phyloP scores from a whole-genome alignment of 139 green algal genomes.

The Pseudopediastrum boryanum region DNA sequence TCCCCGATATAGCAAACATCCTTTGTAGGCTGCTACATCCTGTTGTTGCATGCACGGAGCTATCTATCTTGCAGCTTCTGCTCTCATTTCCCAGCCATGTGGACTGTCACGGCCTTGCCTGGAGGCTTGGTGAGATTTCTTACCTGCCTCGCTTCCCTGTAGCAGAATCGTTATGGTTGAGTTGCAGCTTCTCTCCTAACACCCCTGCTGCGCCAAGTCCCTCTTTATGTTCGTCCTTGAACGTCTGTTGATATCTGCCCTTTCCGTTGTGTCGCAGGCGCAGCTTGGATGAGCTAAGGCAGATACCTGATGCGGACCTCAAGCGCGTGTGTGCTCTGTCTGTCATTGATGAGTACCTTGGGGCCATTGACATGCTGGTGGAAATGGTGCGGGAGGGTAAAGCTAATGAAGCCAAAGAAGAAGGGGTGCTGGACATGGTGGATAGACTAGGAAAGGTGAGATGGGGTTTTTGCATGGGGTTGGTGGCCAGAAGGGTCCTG shows the following conservation, averaged over 20 bases:
- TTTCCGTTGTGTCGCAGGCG: not conserved
- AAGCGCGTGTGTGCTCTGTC: slow-evolving; percentile 7
- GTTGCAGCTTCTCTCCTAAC: not conserved
- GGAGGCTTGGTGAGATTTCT: too few species aligned
- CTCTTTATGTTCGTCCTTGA: not conserved
- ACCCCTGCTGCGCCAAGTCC: too few species aligned
- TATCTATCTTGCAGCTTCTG: too few species aligned
- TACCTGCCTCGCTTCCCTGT: too few species aligned
- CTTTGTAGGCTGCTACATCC: too few species aligned
- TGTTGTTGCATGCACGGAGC: too few species aligned
- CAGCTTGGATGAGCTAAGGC: too few species aligned
- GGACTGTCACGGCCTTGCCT: too few species aligned
- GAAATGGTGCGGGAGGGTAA: slow-evolving; percentile 12
- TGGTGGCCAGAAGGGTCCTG: not conserved
- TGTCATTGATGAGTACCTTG: slow-evolving; percentile 41
- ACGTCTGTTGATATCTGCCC: not conserved
- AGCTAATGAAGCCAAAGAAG: slow-evolving; percentile 7
- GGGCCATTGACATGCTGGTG: slow-evolving; percentile 37
- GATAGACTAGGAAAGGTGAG: slow-evolving; percentile 22
- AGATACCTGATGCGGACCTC: not conserved
- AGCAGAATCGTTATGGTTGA: not conserved
- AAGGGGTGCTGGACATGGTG: slow-evolving; percentile 27
- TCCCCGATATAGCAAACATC: too few species aligned
- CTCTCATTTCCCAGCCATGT: too few species aligned
- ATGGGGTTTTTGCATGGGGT: not conserved